Evolutionary conservation across 352 stramenopile genomes (phyloP).

Genomic region (Phytophthora palmivora): DNA sequence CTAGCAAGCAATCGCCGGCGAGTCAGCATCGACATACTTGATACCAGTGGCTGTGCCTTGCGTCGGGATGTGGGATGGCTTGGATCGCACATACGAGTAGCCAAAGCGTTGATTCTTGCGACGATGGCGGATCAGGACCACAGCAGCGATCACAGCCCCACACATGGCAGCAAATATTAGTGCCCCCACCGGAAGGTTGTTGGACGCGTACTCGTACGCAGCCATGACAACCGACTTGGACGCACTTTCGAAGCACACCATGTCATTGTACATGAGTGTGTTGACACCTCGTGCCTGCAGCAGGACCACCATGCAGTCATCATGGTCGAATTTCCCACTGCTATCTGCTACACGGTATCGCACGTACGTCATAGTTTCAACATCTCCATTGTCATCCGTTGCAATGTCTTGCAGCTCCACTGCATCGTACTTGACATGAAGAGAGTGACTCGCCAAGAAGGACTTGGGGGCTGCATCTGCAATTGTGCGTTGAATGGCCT

Average conservation of each 20-base stretch:
- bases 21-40: constrained; percentile 37
- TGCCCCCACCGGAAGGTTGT: constrained; percentile 45
- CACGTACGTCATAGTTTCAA: constrained; percentile 54
- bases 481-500: constrained; percentile 58
- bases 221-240: constrained; percentile 32
- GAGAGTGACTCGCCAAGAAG: constrained; percentile 48
- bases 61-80: constrained; percentile 47
- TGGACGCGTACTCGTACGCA: constrained; percentile 42
- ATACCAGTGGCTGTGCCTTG: constrained; percentile 26
- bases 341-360: constrained; percentile 50
- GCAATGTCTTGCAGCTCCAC: constrained; percentile 58
- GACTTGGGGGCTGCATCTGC: constrained; percentile 40
- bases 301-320: constrained; percentile 67
- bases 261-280: constrained; percentile 64
- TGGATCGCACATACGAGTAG: constrained; percentile 69
- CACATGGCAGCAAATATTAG: constrained; percentile 46
- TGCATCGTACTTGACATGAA: constrained; percentile 58
- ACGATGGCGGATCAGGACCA: constrained; percentile 53
- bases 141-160: constrained; percentile 41
- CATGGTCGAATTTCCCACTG: constrained; percentile 17
- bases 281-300: constrained; percentile 49
- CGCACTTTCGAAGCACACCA: constrained; percentile 52
- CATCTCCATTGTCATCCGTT: constrained; percentile 19
- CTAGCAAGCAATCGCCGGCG: constrained; percentile 48
- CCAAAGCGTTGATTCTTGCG: constrained; percentile 57